These are phyloP conservation scores for Colletotrichum tofieldiae DNA, from an alignment of 2,329 filamentous ascomycete genomes.

Conservation along the genomic window DNA sequence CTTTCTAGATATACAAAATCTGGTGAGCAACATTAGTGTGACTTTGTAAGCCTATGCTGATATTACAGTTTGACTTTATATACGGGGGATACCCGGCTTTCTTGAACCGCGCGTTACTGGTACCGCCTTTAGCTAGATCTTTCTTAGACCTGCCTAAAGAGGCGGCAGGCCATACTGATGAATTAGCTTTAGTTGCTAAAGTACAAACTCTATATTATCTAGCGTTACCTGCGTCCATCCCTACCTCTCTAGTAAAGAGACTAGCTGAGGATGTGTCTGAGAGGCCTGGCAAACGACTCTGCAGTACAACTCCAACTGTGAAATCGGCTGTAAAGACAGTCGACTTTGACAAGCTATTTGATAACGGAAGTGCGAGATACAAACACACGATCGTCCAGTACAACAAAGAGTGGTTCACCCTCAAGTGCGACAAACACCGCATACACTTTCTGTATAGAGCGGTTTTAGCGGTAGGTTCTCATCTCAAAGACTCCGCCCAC, in stretches of 20 bases:
- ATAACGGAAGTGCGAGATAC: neutral
- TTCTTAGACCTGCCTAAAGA: too few species aligned
- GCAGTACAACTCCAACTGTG: neutral
- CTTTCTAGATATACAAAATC: too few species aligned
- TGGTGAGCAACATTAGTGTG: too few species aligned
- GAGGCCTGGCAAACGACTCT: neutral
- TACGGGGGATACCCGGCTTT: too few species aligned
- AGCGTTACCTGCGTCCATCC: too few species aligned
- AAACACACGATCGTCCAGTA: neutral
- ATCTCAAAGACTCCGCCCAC: constrained; percentile 7
- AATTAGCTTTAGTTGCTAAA: too few species aligned
- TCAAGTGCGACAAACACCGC: neutral
- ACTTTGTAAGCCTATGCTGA: too few species aligned
- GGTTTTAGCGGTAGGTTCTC: neutral
- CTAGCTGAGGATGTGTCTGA: neutral
- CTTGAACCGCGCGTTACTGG: too few species aligned
- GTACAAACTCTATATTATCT: too few species aligned
- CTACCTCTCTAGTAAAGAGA: neutral
- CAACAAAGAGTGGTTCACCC: constrained; percentile 7
- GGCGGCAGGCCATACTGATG: too few species aligned
- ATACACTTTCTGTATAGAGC: constrained; percentile 13
- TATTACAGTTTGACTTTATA: too few species aligned
- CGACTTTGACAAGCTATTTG: neutral
- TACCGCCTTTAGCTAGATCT: too few species aligned
- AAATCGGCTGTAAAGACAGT: neutral